phyloP scores from a whole-genome alignment of 495 filamentous ascomycete genomes.

The Daldinia vernicosa region DNA sequence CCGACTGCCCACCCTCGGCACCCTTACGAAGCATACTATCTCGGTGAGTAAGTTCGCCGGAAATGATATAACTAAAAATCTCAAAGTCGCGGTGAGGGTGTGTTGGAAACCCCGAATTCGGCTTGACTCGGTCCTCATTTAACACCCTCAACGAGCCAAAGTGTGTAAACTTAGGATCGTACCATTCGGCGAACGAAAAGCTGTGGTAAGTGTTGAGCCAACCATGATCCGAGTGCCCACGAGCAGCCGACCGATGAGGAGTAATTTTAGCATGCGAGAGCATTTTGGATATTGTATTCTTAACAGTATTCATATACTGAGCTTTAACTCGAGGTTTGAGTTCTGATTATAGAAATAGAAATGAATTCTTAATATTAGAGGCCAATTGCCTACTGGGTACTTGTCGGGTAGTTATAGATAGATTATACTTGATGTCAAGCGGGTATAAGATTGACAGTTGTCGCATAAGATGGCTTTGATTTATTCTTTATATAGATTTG shows the following conservation, averaged over 20 bases:
- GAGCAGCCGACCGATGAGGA: constrained; percentile 65
- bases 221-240: constrained; percentile 79
- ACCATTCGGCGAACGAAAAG: constrained; percentile 81
- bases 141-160: constrained; percentile 80
- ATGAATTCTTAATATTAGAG: constrained; percentile 23
- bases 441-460: not conserved
- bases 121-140: constrained; percentile 81
- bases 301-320: constrained; percentile 42
- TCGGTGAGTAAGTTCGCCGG: constrained; percentile 81
- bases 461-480: not conserved
- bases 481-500: not conserved
- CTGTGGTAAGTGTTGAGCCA: constrained; percentile 89
- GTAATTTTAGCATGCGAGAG: constrained; percentile 70
- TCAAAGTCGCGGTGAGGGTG: constrained; percentile 84
- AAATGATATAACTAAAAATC: constrained; percentile 84
- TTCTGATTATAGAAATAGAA: constrained; percentile 7
- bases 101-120: constrained; percentile 75
- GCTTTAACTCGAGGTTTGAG: constrained; percentile 1
- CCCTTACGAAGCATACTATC: constrained; percentile 75
- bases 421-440: not conserved
- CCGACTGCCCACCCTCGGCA: constrained; percentile 58
- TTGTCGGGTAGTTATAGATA: too few species aligned
- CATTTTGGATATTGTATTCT: constrained; percentile 61
- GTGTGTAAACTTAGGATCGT: constrained; percentile 67
- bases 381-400: not conserved